Evolutionary conservation across 2,329 filamentous ascomycete genomes (phyloP), one percentile per base, ranked within the genome.

Genomic region (Aspergillus amoenus): DNA sequence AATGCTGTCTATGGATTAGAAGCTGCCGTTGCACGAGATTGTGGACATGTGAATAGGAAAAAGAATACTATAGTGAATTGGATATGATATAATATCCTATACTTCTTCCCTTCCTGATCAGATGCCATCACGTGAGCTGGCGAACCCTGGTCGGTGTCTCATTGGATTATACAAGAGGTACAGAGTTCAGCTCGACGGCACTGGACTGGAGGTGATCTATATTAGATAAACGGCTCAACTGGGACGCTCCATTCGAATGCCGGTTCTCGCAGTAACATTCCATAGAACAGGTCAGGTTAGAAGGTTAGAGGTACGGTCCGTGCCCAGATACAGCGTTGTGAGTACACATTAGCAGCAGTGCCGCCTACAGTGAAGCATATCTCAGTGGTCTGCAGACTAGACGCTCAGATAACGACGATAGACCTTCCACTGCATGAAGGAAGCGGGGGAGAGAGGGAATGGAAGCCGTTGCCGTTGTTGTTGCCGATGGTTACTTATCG

Each of bases 371-470:
- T 24, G 30, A 24, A 18, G 22, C 21, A 40, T 15, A 27, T 9
- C 30, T 48, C 34, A 13, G 34, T 37, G 13, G 34, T 37, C 6
- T 15, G 12, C 34, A 37, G 32, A 24, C 6, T 15, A 6, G 8
- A 34, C 17, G 18, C 30, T 45, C 41, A 21, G 42, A 30, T 45
- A 18, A 27, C 50, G n/a, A 18, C 41, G 30, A 17, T 13, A 37
- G 41, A 44, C 5, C 41, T 45, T 52, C 12, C 41, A 52, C 50
- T 27, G 42, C 50, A 52, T 52, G 32, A 21, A 49, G 5, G 34
- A 24, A 13, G 32, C 17, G 7, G 24, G 21, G 32, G 24, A 8
- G 30, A 27, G 34, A 21, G 21, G 27, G 18, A 32, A 45, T 11
- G 27, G 41, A n/a, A 44, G 27, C 9, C 11, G 9, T 11, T 30